These are phyloP conservation scores for Brassica rapa DNA, from an alignment of 345 rosid genomes.

Conservation along the genomic window DNA sequence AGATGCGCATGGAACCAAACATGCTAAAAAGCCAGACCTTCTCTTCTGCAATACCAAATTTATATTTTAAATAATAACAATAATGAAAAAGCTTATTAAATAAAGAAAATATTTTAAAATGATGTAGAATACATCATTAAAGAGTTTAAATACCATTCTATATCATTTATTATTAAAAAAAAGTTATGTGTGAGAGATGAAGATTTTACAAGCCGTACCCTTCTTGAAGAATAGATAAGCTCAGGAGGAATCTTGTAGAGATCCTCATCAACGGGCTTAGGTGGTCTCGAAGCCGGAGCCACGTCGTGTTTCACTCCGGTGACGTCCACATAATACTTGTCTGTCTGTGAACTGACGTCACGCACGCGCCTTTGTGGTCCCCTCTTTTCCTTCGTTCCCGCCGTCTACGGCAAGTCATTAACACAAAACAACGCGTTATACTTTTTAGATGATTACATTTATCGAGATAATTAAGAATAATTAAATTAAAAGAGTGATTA, in stretches of 20 bases:
- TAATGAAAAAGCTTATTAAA: background rate
- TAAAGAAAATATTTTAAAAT: background rate
- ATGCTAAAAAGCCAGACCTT: slow-evolving; percentile 62
- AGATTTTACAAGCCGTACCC: slow-evolving; percentile 41
- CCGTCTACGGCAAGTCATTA: slow-evolving; percentile 40
- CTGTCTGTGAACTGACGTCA: slow-evolving; percentile 47
- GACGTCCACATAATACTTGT: slow-evolving; percentile 23
- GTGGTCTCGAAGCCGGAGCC: slow-evolving; percentile 37
- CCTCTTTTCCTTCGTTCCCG: slow-evolving; percentile 49
- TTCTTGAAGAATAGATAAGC: slow-evolving; percentile 60
- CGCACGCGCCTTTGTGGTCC: slow-evolving; percentile 58
- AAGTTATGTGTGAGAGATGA: background rate
- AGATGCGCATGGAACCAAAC: slow-evolving; percentile 68
- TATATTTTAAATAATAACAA: background rate
- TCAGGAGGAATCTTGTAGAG: slow-evolving; percentile 91
- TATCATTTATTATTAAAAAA: too few species aligned
- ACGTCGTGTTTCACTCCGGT: slow-evolving; percentile 41
- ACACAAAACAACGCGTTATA: slow-evolving; percentile 17
- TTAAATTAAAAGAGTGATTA: background rate
- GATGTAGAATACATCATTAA: background rate
- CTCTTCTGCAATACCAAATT: slow-evolving; percentile 58
- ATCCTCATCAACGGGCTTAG: slow-evolving; percentile 83
- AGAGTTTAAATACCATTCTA: background rate
- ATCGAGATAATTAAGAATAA: background rate
- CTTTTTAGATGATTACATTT: slow-evolving; percentile 9